phyloP scores from a whole-genome alignment of 257 asterid genomes.

The Verbascum thapsus region DNA sequence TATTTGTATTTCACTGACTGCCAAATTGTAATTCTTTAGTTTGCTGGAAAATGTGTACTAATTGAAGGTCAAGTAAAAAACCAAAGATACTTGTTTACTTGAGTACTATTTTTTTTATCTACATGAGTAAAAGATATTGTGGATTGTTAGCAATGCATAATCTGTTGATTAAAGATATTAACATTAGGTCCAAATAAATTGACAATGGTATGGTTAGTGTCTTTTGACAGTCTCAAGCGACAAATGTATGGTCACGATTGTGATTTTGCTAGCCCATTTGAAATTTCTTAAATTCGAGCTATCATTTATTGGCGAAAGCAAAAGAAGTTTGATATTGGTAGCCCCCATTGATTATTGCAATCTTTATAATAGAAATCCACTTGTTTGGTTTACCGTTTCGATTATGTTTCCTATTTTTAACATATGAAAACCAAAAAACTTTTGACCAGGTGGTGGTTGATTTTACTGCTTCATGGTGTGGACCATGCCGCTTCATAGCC shows the following conservation, averaged over 20 bases:
- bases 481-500: constrained; percentile 78
- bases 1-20: not conserved
- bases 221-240: too few species aligned
- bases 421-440: not conserved
- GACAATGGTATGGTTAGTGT: not conserved
- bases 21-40: not conserved
- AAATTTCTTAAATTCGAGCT: not conserved
- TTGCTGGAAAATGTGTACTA: not conserved
- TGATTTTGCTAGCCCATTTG: too few species aligned
- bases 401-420: not conserved
- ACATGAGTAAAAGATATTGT: not conserved
- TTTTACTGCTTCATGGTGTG: constrained; percentile 90
- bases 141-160: not conserved
- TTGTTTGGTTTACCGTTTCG: not conserved
- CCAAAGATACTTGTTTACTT: not conserved
- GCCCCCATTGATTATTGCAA: too few species aligned
- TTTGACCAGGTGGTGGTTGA: constrained; percentile 69
- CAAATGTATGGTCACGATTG: too few species aligned
- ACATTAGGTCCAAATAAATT: not conserved
- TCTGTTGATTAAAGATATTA: not conserved
- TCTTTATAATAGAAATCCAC: not conserved
- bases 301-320: not conserved
- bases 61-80: not conserved
- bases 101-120: not conserved
- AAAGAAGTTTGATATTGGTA: not conserved